Evolutionary conservation across 257 asterid genomes (phyloP), one percentile per base, ranked within the genome.

Genomic region (Ehretia macrophylla): DNA sequence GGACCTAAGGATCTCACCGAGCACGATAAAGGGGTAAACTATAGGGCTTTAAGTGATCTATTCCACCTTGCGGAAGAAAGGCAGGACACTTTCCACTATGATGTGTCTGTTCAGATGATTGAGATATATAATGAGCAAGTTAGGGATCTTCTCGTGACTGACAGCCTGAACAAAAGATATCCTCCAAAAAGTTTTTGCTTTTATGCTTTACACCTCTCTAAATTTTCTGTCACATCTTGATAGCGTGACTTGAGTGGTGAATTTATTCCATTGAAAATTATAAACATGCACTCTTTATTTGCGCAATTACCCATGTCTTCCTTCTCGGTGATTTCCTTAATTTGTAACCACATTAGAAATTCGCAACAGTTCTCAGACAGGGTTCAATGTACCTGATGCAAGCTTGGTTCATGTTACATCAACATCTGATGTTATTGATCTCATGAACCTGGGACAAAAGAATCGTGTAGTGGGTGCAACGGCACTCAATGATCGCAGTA

Each of bases 111-210:
- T 63, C 99, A 92, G 77, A 92, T 92, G 99, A 86, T 92, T 27
- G 99, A 92, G 80, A 92, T 92, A 62, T 92, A 92, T 57, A 92
- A 92, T 11, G 98, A 92, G 77, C 99, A 92, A 86, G 99, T 92
- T 53, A 79, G 96, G 70, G 99, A 92, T 77, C 95, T 92, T 69
- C 85, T 92, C 32, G 75, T 58, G 17, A 65, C 86, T 14, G 99
- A 84, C 74, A 89, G 94, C 56, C 60, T 83, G 37, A 83, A 54
- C 84, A 92, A 74, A 92, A 86, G 96, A 92, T 92, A 92, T 92
- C 99, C 99, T 86, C n/a, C n/a, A n/a, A n/a, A n/a, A n/a, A n/a
- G 21, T 51, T 51, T 37, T 37, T 59, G 14, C 64, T 55, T 62
- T 10, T 39, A 45, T 17, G 38, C 19, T n/a, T 37, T 35, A 46